Percentiles rank a stretch among this genome's conserved stretches.
Conservation (phyloP, 495 filamentous ascomycete genomes). For the Podospora didyma region DNA sequence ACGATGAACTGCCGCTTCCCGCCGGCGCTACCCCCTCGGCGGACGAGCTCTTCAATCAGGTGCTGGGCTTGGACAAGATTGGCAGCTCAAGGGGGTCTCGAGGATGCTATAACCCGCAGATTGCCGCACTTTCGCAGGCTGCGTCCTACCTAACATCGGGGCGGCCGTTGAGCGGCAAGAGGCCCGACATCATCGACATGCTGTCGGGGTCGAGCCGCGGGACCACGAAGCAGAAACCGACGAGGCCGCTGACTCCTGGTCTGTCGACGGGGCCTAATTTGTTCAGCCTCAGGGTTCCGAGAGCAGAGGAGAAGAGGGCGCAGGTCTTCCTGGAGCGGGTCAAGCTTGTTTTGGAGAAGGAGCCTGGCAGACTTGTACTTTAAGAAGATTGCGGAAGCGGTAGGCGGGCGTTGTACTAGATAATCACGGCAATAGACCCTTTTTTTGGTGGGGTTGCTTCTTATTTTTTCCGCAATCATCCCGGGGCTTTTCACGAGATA, state of each 20-base stretch:
- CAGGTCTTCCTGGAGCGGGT: conserved; percentile 76
- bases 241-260: conserved; percentile 27
- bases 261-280: conserved; percentile 61
- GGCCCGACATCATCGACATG: conserved; percentile 73
- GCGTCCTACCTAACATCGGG: conserved; percentile 15
- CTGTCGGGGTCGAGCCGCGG: conserved; percentile 43
- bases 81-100: conserved; percentile 37
- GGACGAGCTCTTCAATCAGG: conserved; percentile 83
- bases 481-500: too few relatives aligned
- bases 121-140: conserved; percentile 55
- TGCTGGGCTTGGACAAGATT: conserved; percentile 65
- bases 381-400: conserved; percentile 19
- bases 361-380: conserved; percentile 75
- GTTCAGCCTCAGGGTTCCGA: conserved; percentile 73
- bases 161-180: conserved; percentile 33
- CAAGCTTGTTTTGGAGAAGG: conserved; percentile 73
- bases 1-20: conserved; percentile 72
- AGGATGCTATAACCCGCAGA: conserved; percentile 67
- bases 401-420: background rate
- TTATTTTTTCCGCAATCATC: too few relatives aligned
- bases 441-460: too few relatives aligned
- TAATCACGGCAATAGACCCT: too few relatives aligned
- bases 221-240: conserved; percentile 12
- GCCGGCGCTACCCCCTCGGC: conserved; percentile 56
- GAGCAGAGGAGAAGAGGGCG: conserved; percentile 74